A percentile compares a stretch with the other conserved stretches of the same genome.
These are phyloP conservation scores for Asterella californica DNA, from an alignment of 225 moss, liverwort and hornwort genomes.

Conservation along the genomic window DNA sequence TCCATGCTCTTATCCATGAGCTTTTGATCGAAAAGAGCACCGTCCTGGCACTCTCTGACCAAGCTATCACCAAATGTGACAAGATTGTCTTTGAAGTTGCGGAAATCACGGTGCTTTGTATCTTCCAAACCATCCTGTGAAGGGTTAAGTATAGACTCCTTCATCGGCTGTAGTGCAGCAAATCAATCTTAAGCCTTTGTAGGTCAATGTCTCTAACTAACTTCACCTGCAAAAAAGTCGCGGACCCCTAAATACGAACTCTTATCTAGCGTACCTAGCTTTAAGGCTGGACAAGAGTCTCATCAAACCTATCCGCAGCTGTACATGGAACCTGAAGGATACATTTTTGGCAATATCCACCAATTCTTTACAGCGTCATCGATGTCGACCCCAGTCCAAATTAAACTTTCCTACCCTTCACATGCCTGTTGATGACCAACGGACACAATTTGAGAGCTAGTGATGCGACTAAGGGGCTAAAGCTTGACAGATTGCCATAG, in stretches of 20 bases:
- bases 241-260: neutral
- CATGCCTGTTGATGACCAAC: constrained; percentile 57
- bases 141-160: constrained; percentile 50
- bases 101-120: constrained; percentile 83
- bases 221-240: neutral
- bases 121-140: constrained; percentile 81
- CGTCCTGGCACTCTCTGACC: constrained; percentile 84
- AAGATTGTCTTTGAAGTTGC: constrained; percentile 77
- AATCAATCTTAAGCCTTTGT: neutral
- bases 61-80: constrained; percentile 86
- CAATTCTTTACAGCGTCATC: constrained; percentile 94
- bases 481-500: neutral
- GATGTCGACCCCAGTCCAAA: constrained; percentile 76
- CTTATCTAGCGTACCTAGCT: no score
- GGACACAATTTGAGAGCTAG: neutral
- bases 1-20: constrained; percentile 99
- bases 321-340: constrained; percentile 43
- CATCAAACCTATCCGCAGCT: neutral
- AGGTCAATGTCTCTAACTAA: no score
- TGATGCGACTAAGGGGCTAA: neutral
- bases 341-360: constrained; percentile 83
- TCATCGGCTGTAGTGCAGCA: neutral
- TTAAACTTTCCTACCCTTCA: constrained; percentile 65
- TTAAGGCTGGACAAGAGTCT: neutral
- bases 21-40: constrained; percentile 92